Base-by-base conservation (phyloP, 768 basidiomycete genomes). In the Psilocybe cubensis region DNA sequence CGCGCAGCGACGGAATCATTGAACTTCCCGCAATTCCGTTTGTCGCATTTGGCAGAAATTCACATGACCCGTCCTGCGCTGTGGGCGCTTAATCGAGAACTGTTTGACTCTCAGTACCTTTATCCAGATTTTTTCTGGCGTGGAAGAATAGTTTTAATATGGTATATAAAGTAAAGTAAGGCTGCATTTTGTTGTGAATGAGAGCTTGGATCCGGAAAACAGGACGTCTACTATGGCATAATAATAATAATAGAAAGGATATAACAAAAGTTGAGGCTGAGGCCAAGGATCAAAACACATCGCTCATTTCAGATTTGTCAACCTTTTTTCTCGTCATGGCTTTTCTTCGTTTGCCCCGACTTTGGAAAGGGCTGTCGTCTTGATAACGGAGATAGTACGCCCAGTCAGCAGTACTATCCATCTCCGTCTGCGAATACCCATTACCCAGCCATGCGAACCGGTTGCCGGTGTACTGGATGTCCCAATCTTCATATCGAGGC, bases 401-500 rank as follows among this genome's bases (percentile, higher is more conserved):
- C 69, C 66, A 71, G 41, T 75, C 72, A 2, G 72, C 69, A 3
- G 68, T 71, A 18, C 28, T 29, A 33, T 74, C 73, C 20, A 57
- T 28, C 56, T 76, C 74, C 1, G 70, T 69, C 48, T 70, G 72
- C 24, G 74, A 74, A 49, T 58, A 70, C 2, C 73, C 73, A 52
- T 72, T 74, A 9, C 73, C 74, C 3, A 76, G 59, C 61, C 63
- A 74, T 4, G 70, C 62, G 57, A 74, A 74, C n/a, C 71, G 66
- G 42, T 74, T 76, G 2, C 71, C 73, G 12, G 56, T 59, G 46
- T 74, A 74, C 33, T 59, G 67, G 55, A 76, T 65, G 29, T 71
- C 63, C 73, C 74, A 76, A 45, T 74, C 71, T 9, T 74, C 74
- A 49, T 70, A 76, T 6, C 73, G 66, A 12, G 70, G 69, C 3